phyloP scores from a whole-genome alignment of 768 basidiomycete species.

The Lactifluus subvellereus region DNA sequence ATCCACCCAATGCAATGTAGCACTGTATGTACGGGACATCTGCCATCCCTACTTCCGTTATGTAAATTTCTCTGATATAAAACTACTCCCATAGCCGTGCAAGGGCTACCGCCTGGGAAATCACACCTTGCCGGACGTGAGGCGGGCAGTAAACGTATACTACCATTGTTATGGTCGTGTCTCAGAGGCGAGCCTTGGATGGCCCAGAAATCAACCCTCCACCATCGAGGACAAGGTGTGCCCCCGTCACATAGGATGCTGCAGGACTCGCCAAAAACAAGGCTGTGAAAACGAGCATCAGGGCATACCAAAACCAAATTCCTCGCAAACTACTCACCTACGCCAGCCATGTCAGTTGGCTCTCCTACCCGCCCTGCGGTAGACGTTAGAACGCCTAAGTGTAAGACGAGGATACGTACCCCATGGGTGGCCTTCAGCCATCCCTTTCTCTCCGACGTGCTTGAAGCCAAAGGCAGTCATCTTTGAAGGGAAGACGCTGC shows the following conservation, averaged over 20 bases:
- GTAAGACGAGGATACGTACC: conserved; percentile 36
- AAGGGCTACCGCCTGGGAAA: no score
- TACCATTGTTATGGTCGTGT: not conserved
- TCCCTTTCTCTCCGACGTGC: conserved; percentile 40
- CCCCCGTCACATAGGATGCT: conserved; percentile 67
- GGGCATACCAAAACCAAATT: no score
- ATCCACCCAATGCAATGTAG: no score
- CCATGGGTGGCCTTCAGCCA: conserved; percentile 55
- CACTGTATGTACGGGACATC: no score
- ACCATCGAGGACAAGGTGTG: conserved; percentile 68
- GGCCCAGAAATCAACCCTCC: conserved; percentile 16
- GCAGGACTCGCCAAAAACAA: conserved; percentile 51
- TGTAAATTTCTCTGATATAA: no score
- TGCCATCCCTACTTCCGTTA: no score
- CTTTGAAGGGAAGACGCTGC: conserved; percentile 71
- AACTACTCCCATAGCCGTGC: no score
- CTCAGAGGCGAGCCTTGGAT: conserved; percentile 8
- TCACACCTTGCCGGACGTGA: not conserved
- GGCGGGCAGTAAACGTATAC: not conserved
- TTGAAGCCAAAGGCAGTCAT: conserved; percentile 76
- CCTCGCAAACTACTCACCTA: conserved; percentile 34
- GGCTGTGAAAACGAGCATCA: conserved; percentile 20
- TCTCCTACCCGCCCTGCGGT: conserved; percentile 55
- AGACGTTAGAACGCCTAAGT: not conserved
- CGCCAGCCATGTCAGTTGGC: conserved; percentile 65